Base-by-base conservation (phyloP, 78 protist species). In the Dictyostelium purpureum region DNA sequence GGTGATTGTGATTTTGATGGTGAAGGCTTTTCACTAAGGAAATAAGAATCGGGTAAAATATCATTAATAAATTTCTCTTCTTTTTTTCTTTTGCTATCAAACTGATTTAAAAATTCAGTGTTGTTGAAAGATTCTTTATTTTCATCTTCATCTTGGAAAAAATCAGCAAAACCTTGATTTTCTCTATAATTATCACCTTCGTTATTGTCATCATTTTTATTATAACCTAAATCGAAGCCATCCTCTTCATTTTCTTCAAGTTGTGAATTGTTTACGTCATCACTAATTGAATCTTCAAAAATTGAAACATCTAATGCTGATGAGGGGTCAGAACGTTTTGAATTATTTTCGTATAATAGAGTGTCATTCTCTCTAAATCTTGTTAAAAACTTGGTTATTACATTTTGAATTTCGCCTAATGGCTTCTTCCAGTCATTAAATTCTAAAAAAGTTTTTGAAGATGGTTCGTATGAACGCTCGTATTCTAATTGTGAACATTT, bases 401-500 rank as follows among this genome's bases (percentile, higher is more conserved):
- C 65, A 43, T 47, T 45, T 56, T 43, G 37, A 38, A 85, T 26
- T 31, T 71, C 59, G 5, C 47, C 52, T 0, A 45, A 42, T 26
- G 82, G 82, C 31, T 31, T 14, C n/a, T 73, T 35, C 92, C 92
- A 85, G 31, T 85, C 66, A 38, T 85, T 70, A 61, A 85, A 85
- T 33, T 85, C 92, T 19, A 85, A 59, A 40, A 85, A 85, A 45
- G 92, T 85, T 33, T 61, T 85, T 73, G 83, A 70, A 45, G 80
- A 56, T 33, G 82, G 80, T 24, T 85, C 92, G 33, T 85, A 85
- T 9, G 77, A 59, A 54, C 92, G 26, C 12, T 85, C 92, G n/a
- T 73, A 85, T 42, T 52, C 70, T 47, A 77, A 71, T 28, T 71
- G 52, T 6, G 92, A 66, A 51, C 92, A 85, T 47, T 75, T 77